phyloP scores from a whole-genome alignment of 208 protist species.

The Wallacemonas collosoma region DNA sequence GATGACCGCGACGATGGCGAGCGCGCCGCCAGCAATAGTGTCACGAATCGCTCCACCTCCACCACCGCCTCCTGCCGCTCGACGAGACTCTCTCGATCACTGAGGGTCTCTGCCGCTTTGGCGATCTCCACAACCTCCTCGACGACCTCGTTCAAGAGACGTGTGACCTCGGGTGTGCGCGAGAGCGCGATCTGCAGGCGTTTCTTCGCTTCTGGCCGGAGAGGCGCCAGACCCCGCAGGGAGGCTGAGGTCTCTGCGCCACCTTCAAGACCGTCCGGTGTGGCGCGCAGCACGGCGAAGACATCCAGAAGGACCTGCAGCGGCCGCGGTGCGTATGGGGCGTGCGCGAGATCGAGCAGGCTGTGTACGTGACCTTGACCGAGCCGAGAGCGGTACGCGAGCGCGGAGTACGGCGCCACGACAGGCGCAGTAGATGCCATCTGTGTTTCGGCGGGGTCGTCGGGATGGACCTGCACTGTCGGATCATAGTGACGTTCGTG shows the following conservation, averaged over 20 bases:
- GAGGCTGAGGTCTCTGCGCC: not conserved
- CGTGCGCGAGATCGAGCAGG: constrained; percentile 48
- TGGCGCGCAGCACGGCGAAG: constrained; percentile 9
- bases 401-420: constrained; percentile 28
- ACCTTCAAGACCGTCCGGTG: not conserved
- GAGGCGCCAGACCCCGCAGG: not conserved
- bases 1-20: constrained; percentile 7
- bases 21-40: not conserved
- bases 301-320: constrained; percentile 67
- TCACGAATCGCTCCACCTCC: constrained; percentile 35
- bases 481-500: constrained; percentile 14
- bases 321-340: constrained; percentile 61
- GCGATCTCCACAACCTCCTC: constrained; percentile 27
- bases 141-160: constrained; percentile 25
- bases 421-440: not conserved
- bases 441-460: not conserved
- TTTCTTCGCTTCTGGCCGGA: not conserved
- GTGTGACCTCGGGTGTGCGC: constrained; percentile 25
- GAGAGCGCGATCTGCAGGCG: constrained; percentile 16
- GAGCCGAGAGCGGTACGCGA: constrained; percentile 64
- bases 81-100: constrained; percentile 29
- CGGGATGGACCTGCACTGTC: not conserved
- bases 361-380: constrained; percentile 43
- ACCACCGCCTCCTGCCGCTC: constrained; percentile 22
- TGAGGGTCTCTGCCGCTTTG: constrained; percentile 26